Conservation (phyloP, 2,329 filamentous ascomycete genomes). For the Pestalotiopsis sp. region DNA sequence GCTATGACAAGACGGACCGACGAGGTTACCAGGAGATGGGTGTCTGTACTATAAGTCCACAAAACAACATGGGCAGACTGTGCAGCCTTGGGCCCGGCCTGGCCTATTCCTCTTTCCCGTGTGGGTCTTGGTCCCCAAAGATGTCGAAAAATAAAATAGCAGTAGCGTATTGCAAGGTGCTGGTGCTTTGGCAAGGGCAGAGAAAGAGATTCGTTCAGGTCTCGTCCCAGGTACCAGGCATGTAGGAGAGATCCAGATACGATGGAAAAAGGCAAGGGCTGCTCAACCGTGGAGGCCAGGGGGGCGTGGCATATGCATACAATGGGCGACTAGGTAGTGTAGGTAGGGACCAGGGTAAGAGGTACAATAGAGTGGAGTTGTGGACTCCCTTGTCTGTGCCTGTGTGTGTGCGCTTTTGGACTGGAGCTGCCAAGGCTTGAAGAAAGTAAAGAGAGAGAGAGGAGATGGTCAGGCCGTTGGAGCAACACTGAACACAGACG, state of each 20-base stretch:
- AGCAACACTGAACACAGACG: not conserved
- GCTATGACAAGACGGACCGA: not conserved
- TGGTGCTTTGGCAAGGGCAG: not conserved
- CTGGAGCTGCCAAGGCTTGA: conserved; percentile 11
- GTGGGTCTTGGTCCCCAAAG: not conserved
- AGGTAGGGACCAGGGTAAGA: not conserved
- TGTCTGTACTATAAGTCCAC: not conserved
- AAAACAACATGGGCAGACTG: not conserved
- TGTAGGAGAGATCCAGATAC: not conserved
- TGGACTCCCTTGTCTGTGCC: conserved; percentile 15
- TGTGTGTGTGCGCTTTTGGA: conserved; percentile 17
- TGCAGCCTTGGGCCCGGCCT: not conserved
- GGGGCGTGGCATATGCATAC: not conserved
- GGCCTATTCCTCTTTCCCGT: not conserved
- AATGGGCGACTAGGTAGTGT: not conserved
- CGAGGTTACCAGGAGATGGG: not conserved
- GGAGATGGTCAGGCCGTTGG: not conserved
- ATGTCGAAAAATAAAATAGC: not conserved
- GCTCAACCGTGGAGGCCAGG: not conserved
- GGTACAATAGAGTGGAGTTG: conserved; percentile 3
- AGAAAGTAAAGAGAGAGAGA: conserved; percentile 13
- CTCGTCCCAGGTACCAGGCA: not conserved
- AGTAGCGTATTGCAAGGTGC: not conserved
- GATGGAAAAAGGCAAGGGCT: not conserved
- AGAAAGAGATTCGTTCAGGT: not conserved